Evolutionary conservation across 495 filamentous ascomycete genomes (phyloP).

Genomic region (Tricharina praecox): DNA sequence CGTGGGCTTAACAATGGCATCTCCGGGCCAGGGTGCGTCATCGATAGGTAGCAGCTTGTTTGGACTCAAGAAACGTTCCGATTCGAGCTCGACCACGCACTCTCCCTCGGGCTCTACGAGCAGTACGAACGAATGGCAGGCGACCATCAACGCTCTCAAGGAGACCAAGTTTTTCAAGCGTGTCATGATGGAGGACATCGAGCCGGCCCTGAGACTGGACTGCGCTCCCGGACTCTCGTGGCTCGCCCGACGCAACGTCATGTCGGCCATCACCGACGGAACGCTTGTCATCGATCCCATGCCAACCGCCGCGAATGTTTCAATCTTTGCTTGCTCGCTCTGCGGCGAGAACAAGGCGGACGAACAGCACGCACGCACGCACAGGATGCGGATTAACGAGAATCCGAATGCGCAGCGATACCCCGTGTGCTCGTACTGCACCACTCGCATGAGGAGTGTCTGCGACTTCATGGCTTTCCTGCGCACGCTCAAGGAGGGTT

Average conservation of each 20-base stretch:
- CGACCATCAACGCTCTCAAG: conserved; percentile 39
- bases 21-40: not conserved
- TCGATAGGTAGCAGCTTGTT: not conserved
- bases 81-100: conserved; percentile 17
- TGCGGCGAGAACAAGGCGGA: conserved; percentile 69
- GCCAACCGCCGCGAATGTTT: conserved; percentile 34
- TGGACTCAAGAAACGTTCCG: not conserved
- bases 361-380: conserved; percentile 53
- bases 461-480: conserved; percentile 89
- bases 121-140: not conserved
- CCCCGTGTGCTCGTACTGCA: conserved; percentile 77
- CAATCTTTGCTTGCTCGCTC: conserved; percentile 59
- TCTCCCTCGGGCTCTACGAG: conserved; percentile 15
- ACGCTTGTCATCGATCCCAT: conserved; percentile 78
- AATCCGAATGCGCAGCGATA: conserved; percentile 68
- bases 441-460: conserved; percentile 62
- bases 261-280: conserved; percentile 71
- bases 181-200: conserved; percentile 70
- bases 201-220: conserved; percentile 82
- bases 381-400: conserved; percentile 77
- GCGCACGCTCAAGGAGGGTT: conserved; percentile 72
- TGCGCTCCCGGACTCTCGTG: conserved; percentile 79
- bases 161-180: conserved; percentile 92
- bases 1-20: conserved; percentile 14
- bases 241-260: conserved; percentile 68